Percentiles rank a stretch among this genome's conserved stretches.
phyloP scores from a whole-genome alignment of 805 yeast species.

The Wickerhamiella musiphila region DNA sequence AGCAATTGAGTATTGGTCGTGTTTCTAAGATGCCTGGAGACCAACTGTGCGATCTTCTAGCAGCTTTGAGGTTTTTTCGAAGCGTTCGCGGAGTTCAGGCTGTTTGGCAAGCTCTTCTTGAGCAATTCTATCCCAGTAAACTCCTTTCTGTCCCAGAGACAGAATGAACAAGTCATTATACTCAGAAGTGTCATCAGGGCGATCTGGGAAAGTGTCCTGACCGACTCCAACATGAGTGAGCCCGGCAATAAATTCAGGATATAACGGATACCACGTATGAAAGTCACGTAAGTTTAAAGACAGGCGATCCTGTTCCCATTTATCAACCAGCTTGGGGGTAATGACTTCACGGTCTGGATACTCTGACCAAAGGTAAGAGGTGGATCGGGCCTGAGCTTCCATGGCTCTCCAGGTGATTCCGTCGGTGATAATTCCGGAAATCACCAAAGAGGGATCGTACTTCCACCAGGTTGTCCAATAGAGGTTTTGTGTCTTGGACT shows the following conservation, averaged over 20 bases:
- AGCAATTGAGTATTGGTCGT: too few species aligned
- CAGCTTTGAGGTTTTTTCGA: not conserved
- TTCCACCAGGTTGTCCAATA: constrained; percentile 13
- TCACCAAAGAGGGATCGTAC: constrained; percentile 8
- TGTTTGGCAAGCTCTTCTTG: not conserved
- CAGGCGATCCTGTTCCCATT: constrained; percentile 7
- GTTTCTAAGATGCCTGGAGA: too few species aligned
- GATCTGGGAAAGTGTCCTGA: not conserved
- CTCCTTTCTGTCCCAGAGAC: constrained; percentile 1
- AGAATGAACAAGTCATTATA: constrained; percentile 1
- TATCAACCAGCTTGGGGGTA: constrained; percentile 3
- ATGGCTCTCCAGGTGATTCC: constrained; percentile 9
- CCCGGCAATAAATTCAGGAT: constrained; percentile 7
- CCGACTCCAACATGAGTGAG: constrained; percentile 5
- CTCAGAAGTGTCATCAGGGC: not conserved
- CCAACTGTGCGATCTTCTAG: not conserved
- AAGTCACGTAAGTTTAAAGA: constrained; percentile 2
- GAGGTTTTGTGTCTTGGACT: constrained; percentile 5
- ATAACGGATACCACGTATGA: constrained; percentile 9
- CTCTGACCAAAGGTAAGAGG: constrained; percentile 7
- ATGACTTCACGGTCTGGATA: constrained; percentile 2
- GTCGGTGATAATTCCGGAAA: constrained; percentile 7
- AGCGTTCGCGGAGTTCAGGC: not conserved
- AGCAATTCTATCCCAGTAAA: not conserved
- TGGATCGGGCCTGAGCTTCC: constrained; percentile 9